Evolutionary conservation across 768 basidiomycete species (phyloP), one percentile per base, ranked within the genome.

Genomic region (Cyclocybe aegerita): DNA sequence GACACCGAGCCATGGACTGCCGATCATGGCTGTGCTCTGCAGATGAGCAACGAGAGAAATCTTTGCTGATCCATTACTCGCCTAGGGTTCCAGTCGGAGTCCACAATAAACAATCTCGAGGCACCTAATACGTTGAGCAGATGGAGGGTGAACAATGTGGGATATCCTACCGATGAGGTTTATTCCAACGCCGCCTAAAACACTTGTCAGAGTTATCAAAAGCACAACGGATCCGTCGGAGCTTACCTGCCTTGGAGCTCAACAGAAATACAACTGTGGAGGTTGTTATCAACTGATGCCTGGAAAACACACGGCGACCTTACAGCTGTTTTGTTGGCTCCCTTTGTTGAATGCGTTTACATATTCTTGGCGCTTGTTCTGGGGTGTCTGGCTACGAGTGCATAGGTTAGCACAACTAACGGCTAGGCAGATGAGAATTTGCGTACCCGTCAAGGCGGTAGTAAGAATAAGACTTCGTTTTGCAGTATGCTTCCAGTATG

Each of bases 1-100:
- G 92, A 63, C 95, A 96, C 43, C 96, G 83, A 45, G 94, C 96
- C 96, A 98, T 98, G 1, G 97, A 88, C 68, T 99, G 97, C 12
- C 94, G 67, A 70, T 99, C 97, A 60, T 90, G 90, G 60, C 89
- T 92, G 48, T 50, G 47, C 14, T 48, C 7, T 46, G 16, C 29
- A 48, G 34, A n/a, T 14, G 31, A n/a, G 17, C 29, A 35, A 34
- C 37, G 29, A 31, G 23, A 43, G 16, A 30, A 23, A 33, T 17
- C 17, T 6, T 16, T 31, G 12, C 9, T 9, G 30, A 39, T n/a
- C 29, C 12, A 4, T 12, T 52, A 15, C 63, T 44, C 43, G 84
- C 86, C 90, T 91, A 33, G 93, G 93, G 69, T 95, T 96, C 93
- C 93, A 97, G 61, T 95, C 93, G 14, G 87, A 89, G 66, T 97